Evolutionary conservation across 2,329 filamentous ascomycete species (phyloP).

Genomic region (Colletotrichum sp.): DNA sequence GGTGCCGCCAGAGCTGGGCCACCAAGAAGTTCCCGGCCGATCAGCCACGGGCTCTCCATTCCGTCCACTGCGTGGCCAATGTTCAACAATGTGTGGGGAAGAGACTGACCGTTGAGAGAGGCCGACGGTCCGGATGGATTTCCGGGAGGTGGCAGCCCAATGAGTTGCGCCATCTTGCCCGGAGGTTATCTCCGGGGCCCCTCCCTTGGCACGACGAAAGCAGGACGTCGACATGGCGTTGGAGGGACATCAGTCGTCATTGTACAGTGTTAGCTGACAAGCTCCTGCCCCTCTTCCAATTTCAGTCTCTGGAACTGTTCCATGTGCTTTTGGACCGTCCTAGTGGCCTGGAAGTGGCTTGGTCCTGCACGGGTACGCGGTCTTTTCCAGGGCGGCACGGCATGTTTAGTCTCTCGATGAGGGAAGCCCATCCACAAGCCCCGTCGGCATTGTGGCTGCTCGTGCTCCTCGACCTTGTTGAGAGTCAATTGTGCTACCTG

Average conservation of each 20-base stretch:
- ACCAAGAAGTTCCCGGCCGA: background rate
- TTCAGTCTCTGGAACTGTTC: background rate
- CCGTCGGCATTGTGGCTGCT: background rate
- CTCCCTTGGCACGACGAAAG: constrained; percentile 5
- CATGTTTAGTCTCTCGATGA: background rate
- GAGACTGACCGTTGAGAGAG: background rate
- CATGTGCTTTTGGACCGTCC: background rate
- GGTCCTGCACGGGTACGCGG: background rate
- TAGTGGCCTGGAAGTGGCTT: background rate
- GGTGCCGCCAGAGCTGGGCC: background rate
- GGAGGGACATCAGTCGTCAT: background rate
- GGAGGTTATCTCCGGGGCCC: background rate
- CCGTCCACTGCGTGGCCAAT: background rate
- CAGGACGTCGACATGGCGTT: background rate
- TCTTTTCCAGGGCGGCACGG: background rate
- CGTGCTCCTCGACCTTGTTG: background rate
- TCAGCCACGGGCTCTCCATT: background rate
- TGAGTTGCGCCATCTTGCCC: background rate
- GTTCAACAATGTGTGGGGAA: background rate
- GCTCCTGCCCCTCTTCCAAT: background rate
- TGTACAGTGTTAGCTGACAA: background rate
- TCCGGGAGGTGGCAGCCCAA: background rate
- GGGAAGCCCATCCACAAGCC: background rate
- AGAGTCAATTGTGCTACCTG: background rate
- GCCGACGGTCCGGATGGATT: background rate